Evolutionary conservation across 345 rosid species (phyloP), one percentile per base, ranked within the genome.

Genomic region (Populus nigra): DNA sequence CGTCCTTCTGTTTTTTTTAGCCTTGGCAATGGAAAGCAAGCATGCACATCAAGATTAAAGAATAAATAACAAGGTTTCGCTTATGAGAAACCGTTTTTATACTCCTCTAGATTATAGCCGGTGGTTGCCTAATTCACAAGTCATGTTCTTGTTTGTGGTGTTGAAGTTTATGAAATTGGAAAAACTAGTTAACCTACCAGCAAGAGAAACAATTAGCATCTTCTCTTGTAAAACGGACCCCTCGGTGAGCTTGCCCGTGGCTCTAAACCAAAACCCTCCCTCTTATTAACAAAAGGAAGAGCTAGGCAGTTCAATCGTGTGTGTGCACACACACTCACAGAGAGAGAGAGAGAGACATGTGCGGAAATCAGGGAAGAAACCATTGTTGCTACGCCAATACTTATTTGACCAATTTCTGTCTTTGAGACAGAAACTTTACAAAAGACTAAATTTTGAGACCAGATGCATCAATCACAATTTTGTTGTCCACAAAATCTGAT

Each of bases 1-100:
- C 63, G 23, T 59, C 29, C 13, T 3, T n/a, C 2, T 10, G 10
- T 41, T 41, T 41, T 17, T 55, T 23, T 35, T 31, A 20, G 59
- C 17, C 41, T 76, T 12, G 41, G 49, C 72, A 53, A 43, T 41
- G 43, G 53, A 57, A 80, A 43, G 31, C 76, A 36, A 39, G 63
- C 62, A 31, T 3, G 29, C 35, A 62, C 65, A 16, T 36, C 39
- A 22, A 36, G 66, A 78, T 72, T 49, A 45, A 33, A 71, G 39
- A 47, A 5, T 47, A 29, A 25, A 33, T 5, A 55, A 55, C 6
- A 35, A n/a, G 15, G 1, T 59, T 1, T 59, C 13, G 63, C 29
- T 59, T 59, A 59, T n/a, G 63, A 59, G 29, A 59, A 59, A 23
- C 63, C 29, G 27, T n/a, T 11, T 59, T 25, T 57, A 57, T 57